Percentiles rank a stretch among this genome's conserved stretches.
These are phyloP conservation scores for Fusarium sacchari DNA, from an alignment of 2,329 filamentous ascomycete genomes.

Conservation along the genomic window DNA sequence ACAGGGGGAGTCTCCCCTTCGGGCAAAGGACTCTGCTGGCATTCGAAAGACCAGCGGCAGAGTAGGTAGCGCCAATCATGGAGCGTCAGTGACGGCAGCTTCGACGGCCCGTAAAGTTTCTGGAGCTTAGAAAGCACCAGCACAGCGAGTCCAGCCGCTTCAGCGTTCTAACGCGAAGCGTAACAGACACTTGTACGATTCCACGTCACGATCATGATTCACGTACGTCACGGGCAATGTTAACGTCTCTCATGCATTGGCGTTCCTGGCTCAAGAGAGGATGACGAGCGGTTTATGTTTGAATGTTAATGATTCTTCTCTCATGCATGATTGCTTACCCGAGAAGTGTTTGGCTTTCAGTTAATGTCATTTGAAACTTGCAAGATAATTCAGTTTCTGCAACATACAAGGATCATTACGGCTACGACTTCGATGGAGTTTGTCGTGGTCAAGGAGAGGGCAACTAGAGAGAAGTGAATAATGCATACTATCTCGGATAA, in stretches of 20 bases:
- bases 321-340: constrained; percentile 24
- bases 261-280: constrained; percentile 48
- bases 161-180: constrained; percentile 27
- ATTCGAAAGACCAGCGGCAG: constrained; percentile 75
- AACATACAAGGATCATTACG: constrained; percentile 24
- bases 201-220: constrained; percentile 56
- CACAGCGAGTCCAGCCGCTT: constrained; percentile 33
- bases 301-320: constrained; percentile 36
- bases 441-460: constrained; percentile 17
- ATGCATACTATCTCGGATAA: constrained; percentile 13
- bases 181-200: constrained; percentile 35
- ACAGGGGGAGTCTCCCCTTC: constrained; percentile 60
- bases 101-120: constrained; percentile 66
- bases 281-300: constrained; percentile 39
- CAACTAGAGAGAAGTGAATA: constrained; percentile 8
- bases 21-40: constrained; percentile 62
- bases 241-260: constrained; percentile 57
- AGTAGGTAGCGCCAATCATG: constrained; percentile 65
- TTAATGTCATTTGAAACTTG: constrained; percentile 26
- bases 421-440: constrained; percentile 24
- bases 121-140: constrained; percentile 49
- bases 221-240: constrained; percentile 53
- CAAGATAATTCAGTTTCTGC: constrained; percentile 16
- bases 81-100: constrained; percentile 54
- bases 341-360: constrained; percentile 17